Conservation (phyloP, 164 flowering plant species). For the Vitis labrusca region DNA sequence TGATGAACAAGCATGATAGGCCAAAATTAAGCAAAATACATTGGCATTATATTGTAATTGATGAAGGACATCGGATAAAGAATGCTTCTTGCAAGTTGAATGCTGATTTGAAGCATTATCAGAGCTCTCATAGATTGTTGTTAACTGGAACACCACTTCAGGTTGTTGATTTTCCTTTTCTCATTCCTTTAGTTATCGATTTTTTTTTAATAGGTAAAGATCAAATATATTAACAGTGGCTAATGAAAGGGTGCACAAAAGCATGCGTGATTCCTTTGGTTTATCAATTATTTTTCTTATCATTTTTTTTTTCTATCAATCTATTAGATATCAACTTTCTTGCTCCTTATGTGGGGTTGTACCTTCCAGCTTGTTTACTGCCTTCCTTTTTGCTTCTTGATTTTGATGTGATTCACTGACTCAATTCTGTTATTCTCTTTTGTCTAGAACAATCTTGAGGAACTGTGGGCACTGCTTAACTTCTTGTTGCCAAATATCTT, state of each 20-base stretch:
- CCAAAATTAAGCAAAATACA: slow-evolving; percentile 89
- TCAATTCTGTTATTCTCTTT: slow-evolving; percentile 6
- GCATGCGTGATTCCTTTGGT: not conserved
- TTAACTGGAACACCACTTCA: slow-evolving; percentile 98
- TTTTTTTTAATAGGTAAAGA: too few species aligned
- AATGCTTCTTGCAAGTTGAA: slow-evolving; percentile 99
- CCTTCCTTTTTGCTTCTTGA: not conserved
- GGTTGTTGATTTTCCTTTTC: slow-evolving; percentile 35
- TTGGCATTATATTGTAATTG: slow-evolving; percentile 96
- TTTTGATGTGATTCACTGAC: slow-evolving; percentile 2
- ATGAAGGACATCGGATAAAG: slow-evolving; percentile 97
- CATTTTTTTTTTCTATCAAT: not conserved
- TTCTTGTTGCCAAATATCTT: slow-evolving; percentile 96
- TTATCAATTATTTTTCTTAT: not conserved
- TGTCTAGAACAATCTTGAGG: slow-evolving; percentile 91
- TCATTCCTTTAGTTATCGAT: not conserved
- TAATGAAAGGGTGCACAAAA: too few species aligned
- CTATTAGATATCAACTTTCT: not conserved
- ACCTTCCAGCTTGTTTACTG: not conserved
- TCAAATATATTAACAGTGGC: too few species aligned
- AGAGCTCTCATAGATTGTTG: slow-evolving; percentile 85
- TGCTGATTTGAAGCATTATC: slow-evolving; percentile 91
- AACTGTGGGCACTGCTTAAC: slow-evolving; percentile 96
- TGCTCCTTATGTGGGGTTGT: not conserved
- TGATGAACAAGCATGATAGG: slow-evolving; percentile 98